Percentiles rank a stretch among this genome's conserved stretches.
Evolutionary conservation across 169 alveolate species (phyloP).

Genomic region (Plasmodium adleri): DNA sequence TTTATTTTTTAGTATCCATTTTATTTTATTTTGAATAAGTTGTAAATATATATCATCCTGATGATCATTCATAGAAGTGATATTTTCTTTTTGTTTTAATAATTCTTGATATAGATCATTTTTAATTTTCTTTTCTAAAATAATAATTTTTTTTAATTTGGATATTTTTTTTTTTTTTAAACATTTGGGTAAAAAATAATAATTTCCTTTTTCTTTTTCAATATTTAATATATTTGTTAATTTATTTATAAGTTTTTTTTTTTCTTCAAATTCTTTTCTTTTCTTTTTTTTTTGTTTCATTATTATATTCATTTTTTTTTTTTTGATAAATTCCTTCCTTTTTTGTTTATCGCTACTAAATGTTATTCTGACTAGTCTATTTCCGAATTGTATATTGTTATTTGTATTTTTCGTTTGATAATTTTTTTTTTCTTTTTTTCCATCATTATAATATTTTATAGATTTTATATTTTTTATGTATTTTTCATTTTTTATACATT

Average conservation of each 20-base stretch:
- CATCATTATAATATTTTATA: neutral
- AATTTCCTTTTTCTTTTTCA: slow-evolving; percentile 63
- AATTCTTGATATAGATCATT: slow-evolving; percentile 20
- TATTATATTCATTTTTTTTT: slow-evolving; percentile 14
- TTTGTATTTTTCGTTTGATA: neutral
- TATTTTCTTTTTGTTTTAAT: neutral
- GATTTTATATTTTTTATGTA: neutral
- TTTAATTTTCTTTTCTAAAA: slow-evolving; percentile 59
- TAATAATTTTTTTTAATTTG: slow-evolving; percentile 25
- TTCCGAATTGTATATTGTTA: slow-evolving; percentile 19
- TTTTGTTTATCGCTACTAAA: slow-evolving; percentile 64
- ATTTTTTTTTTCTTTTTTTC: neutral
- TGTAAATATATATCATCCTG: neutral
- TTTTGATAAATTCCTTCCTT: slow-evolving; percentile 25
- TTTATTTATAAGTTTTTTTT: slow-evolving; percentile 42
- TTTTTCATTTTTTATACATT: neutral
- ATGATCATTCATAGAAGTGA: neutral
- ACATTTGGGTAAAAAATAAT: slow-evolving; percentile 40
- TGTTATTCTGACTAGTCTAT: slow-evolving; percentile 43
- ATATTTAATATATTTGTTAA: slow-evolving; percentile 14
- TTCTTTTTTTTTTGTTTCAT: slow-evolving; percentile 52
- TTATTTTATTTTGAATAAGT: slow-evolving; percentile 4
- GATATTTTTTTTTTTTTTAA: slow-evolving; percentile 55
- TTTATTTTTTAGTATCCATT: slow-evolving; percentile 19
- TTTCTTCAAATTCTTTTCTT: slow-evolving; percentile 46